A percentile compares a stretch with the other conserved stretches of the same genome.
These are phyloP conservation scores for Fusarium graminum DNA, from an alignment of 2,329 filamentous ascomycete species.

Conservation along the genomic window DNA sequence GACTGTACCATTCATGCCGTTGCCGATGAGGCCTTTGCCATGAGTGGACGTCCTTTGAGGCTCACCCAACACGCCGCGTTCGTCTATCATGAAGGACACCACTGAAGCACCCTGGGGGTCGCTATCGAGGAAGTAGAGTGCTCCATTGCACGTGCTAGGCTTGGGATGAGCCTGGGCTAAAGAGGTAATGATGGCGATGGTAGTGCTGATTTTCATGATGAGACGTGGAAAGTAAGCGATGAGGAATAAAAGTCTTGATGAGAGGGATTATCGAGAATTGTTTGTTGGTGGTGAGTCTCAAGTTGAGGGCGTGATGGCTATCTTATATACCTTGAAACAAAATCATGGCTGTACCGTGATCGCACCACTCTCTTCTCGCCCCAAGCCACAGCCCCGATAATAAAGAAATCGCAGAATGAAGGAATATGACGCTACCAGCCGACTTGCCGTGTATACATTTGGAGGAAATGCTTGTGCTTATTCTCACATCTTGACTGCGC, in stretches of 20 bases:
- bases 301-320: not conserved
- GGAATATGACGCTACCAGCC: no score
- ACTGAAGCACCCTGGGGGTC: slow-evolving; percentile 17
- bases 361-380: no score
- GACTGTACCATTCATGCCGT: slow-evolving; percentile 3
- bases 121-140: slow-evolving; percentile 18
- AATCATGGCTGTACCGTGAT: not conserved
- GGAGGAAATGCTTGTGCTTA: no score
- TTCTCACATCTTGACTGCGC: not conserved
- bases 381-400: no score
- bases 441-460: no score
- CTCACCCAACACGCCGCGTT: not conserved
- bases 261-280: no score
- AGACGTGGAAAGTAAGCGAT: fast-evolving
- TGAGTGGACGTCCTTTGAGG: not conserved
- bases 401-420: no score
- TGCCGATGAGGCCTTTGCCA: slow-evolving; percentile 7
- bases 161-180: not conserved
- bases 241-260: no score
- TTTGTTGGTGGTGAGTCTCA: no score
- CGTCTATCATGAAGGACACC: slow-evolving; percentile 6
- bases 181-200: not conserved
- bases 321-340: not conserved
- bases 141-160: not conserved
- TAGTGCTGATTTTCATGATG: not conserved